phyloP scores from a whole-genome alignment of 768 basidiomycete genomes.

The Russula dissimulans region DNA sequence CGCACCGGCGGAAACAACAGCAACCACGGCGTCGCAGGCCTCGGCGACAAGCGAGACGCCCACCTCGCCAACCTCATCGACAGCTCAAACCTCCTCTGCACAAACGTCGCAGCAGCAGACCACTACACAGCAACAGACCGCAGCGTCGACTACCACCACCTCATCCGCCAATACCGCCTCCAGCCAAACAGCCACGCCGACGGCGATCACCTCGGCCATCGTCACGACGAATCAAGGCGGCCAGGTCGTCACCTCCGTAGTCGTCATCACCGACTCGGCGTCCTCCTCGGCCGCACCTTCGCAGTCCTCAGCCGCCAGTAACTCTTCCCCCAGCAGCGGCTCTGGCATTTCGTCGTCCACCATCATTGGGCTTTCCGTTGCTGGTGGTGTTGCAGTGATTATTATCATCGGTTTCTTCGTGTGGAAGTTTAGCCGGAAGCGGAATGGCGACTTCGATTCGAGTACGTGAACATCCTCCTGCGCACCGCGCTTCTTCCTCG shows the following conservation, averaged over 20 bases:
- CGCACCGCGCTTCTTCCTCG: not conserved
- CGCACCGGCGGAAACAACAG: not conserved
- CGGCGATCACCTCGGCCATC: conserved; percentile 9
- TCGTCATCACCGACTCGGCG: conserved; percentile 15
- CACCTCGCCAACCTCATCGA: not conserved
- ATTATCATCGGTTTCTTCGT: conserved; percentile 66
- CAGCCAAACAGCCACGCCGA: conserved; percentile 1
- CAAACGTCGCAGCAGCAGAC: conserved; percentile 1
- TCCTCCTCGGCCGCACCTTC: conserved; percentile 20
- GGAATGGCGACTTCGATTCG: conserved; percentile 61
- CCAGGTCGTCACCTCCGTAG: conserved; percentile 22
- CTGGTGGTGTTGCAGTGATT: conserved; percentile 67
- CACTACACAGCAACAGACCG: not conserved
- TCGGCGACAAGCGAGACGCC: too few relatives aligned
- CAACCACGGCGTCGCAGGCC: not conserved
- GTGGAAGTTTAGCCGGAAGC: conserved; percentile 83
- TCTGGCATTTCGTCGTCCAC: conserved; percentile 55
- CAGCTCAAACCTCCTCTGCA: not conserved
- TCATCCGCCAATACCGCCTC: too few relatives aligned
- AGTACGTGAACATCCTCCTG: conserved; percentile 38
- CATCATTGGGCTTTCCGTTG: conserved; percentile 72
- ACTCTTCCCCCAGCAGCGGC: conserved; percentile 19
- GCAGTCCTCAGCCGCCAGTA: conserved; percentile 16
- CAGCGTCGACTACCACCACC: too few relatives aligned
- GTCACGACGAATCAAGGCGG: conserved; percentile 28